Evolutionary conservation across 306 rosid species (phyloP), one percentile per base, ranked within the genome.

Genomic region (Trifolium subterraneum): DNA sequence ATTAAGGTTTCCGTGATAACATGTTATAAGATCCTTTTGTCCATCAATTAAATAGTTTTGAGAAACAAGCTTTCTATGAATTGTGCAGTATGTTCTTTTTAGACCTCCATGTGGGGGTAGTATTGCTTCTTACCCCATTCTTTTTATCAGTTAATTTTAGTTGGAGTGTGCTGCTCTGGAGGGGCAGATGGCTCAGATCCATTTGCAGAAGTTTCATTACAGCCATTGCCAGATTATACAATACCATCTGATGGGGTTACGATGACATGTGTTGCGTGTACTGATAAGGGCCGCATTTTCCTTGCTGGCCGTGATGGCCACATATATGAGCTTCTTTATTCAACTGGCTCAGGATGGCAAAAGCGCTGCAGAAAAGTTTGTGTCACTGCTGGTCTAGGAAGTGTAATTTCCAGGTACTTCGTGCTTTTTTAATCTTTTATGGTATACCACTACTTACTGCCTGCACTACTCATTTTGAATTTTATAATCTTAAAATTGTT

Each of bases 271-370:
- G 88, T 92, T 51, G 78, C 93, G 44, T 92, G 93, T 84, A 94
- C 96, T 25, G 90, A 94, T 56, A 90, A 84, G 83, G 95, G 99
- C 70, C 93, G 99, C 60, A 88, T 94, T 75, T 87, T 94, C 75
- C 78, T 94, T 78, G 99, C 97, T 81, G 99, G 99, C 51, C 97
- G 96, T 35, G 99, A 94, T 83, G 89, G 96, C 31, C 96, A 94
- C 84, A 92, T 94, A 82, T 94, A 94, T 76, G 99, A 92, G 79
- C 87, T 94, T 42, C 89, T 81, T 45, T 94, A 94, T 77, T 83
- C 99, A 10, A 87, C 92, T 73, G 93, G 95, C 79, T 91, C 99
- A 36, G 92, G 95, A 84, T 92, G 97, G 97, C 97, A 94, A 84
- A 87, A 86, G 78, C 94, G 96, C 39, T 90, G 97, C 84, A 82